Conservation (phyloP, 495 filamentous ascomycete species). For the Glarea lozoyensis region DNA sequence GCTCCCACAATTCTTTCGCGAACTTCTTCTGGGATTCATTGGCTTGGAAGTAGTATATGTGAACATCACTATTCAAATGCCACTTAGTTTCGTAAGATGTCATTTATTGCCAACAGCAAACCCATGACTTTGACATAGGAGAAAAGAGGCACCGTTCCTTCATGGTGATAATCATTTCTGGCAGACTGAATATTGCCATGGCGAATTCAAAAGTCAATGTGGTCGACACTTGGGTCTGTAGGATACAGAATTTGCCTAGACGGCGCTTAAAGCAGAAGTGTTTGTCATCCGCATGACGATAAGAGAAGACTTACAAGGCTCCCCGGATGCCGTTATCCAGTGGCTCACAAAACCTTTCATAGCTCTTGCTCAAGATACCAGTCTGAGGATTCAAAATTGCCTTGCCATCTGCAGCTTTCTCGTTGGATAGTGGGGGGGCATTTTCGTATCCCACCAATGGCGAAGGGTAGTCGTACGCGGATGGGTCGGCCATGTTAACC, state of each 20-base stretch:
- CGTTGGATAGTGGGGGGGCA: slow-evolving; percentile 49
- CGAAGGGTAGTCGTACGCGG: slow-evolving; percentile 47
- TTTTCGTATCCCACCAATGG: slow-evolving; percentile 60
- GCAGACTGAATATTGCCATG: too few relatives aligned
- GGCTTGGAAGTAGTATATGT: slow-evolving; percentile 70
- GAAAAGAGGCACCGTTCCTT: too few relatives aligned
- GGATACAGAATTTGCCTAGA: not conserved
- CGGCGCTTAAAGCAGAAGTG: not conserved
- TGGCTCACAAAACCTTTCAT: slow-evolving; percentile 55
- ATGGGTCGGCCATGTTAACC: slow-evolving; percentile 21
- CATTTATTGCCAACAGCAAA: too few relatives aligned
- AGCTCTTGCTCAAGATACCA: slow-evolving; percentile 50
- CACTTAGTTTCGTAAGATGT: too few relatives aligned
- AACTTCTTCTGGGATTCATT: slow-evolving; percentile 54
- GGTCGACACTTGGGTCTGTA: too few relatives aligned
- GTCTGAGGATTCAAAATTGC: slow-evolving; percentile 51
- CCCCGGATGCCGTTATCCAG: slow-evolving; percentile 51
- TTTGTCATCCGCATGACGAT: not conserved
- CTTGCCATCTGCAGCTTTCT: slow-evolving; percentile 50
- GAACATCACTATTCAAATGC: slow-evolving; percentile 53
- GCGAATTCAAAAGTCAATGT: too few relatives aligned
- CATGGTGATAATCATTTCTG: too few relatives aligned
- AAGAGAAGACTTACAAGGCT: slow-evolving; percentile 38
- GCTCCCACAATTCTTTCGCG: slow-evolving; percentile 63
- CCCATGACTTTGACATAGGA: too few relatives aligned